Conservation (phyloP, 768 basidiomycete genomes). For the Leccinum boreale region DNA sequence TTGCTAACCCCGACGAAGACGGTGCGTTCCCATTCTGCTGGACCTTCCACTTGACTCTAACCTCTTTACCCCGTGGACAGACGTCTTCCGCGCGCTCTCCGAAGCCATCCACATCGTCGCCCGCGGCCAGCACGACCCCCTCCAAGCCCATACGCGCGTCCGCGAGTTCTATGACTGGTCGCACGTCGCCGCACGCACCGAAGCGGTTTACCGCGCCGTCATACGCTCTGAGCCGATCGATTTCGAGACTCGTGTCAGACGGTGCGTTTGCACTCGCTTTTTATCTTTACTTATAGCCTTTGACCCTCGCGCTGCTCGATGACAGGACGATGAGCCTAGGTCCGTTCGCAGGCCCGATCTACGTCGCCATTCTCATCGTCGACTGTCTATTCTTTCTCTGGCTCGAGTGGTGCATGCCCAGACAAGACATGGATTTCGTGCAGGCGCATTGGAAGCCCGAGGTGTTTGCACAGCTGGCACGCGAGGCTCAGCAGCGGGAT, state of each 20-base stretch:
- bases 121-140: slow-evolving; percentile 68
- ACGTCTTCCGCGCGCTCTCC: slow-evolving; percentile 79
- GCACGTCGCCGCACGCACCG: slow-evolving; percentile 75
- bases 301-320: not conserved
- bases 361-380: slow-evolving; percentile 83
- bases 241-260: slow-evolving; percentile 72
- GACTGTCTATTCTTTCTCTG: slow-evolving; percentile 85
- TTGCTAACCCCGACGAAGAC: slow-evolving; percentile 90
- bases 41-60: not conserved
- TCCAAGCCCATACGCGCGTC: slow-evolving; percentile 72
- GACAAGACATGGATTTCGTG: slow-evolving; percentile 75
- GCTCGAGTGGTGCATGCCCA: slow-evolving; percentile 82
- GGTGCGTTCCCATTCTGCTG: slow-evolving; percentile 46
- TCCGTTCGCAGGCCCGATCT: slow-evolving; percentile 80
- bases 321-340: slow-evolving; percentile 74
- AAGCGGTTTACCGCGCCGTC: slow-evolving; percentile 75
- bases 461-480: slow-evolving; percentile 18
- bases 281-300: not conserved
- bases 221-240: slow-evolving; percentile 58
- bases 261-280: slow-evolving; percentile 43
- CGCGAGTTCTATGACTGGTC: slow-evolving; percentile 86
- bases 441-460: slow-evolving; percentile 55
- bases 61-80: slow-evolving; percentile 38
- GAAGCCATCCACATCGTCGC: slow-evolving; percentile 73
- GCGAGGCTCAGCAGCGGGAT: not conserved